These are phyloP conservation scores for Solanum tarijense DNA, from an alignment of 257 asterid genomes.

Conservation along the genomic window DNA sequence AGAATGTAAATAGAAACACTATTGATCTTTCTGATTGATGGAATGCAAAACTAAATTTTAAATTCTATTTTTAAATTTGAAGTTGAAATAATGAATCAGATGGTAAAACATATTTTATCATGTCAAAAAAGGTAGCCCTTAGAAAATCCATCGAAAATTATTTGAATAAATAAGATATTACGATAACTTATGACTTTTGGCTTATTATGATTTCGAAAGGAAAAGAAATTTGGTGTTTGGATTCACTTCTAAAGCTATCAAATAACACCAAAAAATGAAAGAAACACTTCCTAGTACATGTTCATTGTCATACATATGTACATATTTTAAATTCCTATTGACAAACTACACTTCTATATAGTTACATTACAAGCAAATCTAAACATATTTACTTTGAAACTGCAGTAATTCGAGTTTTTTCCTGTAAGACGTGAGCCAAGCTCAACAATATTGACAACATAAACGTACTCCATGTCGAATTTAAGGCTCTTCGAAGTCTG, in stretches of 20 bases:
- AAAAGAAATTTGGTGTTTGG: neutral
- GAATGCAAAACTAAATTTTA: neutral
- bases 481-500: slow-evolving; percentile 6
- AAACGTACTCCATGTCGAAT: neutral
- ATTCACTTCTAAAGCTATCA: too few species aligned
- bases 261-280: neutral
- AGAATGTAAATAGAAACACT: neutral
- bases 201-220: neutral
- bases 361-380: neutral
- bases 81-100: neutral
- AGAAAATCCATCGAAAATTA: too few species aligned
- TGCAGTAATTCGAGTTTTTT: neutral
- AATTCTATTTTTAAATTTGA: neutral
- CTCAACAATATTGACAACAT: neutral
- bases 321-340: neutral
- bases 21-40: too few species aligned
- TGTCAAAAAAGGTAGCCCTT: neutral
- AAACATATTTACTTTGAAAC: neutral
- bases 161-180: neutral
- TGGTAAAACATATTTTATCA: neutral
- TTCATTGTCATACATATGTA: neutral
- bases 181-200: neutral
- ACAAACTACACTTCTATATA: neutral
- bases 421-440: neutral
- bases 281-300: neutral